phyloP scores from a whole-genome alignment of 1,284 basidiomycete genomes.

The Cryptococcus sp. region DNA sequence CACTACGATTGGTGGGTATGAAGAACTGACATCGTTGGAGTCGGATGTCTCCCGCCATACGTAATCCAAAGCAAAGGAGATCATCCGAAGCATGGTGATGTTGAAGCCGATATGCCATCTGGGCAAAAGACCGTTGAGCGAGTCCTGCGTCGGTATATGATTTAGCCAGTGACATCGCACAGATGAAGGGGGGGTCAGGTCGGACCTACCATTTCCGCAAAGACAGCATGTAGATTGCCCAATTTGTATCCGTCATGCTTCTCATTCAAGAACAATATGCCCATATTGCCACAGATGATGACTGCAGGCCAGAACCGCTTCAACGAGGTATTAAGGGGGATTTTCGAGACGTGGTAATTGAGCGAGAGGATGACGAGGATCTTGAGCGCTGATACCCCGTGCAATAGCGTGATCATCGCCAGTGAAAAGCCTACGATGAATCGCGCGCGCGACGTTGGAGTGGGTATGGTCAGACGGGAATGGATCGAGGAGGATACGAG shows the following conservation, averaged over 20 bases:
- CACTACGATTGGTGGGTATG: no score
- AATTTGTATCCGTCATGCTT: constrained; percentile 75
- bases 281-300: constrained; percentile 69
- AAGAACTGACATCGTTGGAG: background rate
- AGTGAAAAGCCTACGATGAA: constrained; percentile 62
- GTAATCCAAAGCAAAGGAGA: constrained; percentile 91
- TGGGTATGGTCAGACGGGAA: constrained; percentile 21
- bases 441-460: constrained; percentile 38
- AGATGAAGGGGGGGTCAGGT: constrained; percentile 3
- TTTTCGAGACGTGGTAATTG: constrained; percentile 72
- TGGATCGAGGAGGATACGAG: constrained; percentile 54
- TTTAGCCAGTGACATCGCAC: constrained; percentile 5
- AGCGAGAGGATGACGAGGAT: constrained; percentile 67
- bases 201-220: constrained; percentile 61
- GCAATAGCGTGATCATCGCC: constrained; percentile 74
- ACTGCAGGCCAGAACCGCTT: constrained; percentile 37
- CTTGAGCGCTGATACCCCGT: constrained; percentile 83
- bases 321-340: constrained; percentile 32
- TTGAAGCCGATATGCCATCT: constrained; percentile 96
- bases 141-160: constrained; percentile 61
- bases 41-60: constrained; percentile 65
- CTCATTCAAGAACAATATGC: constrained; percentile 77
- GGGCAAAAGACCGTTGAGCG: constrained; percentile 66
- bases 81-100: constrained; percentile 90
- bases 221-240: constrained; percentile 60